A percentile compares a stretch with the other conserved stretches of the same genome.
Conservation (phyloP, 225 moss, liverwort and hornwort species). For the Ulota crispa region DNA sequence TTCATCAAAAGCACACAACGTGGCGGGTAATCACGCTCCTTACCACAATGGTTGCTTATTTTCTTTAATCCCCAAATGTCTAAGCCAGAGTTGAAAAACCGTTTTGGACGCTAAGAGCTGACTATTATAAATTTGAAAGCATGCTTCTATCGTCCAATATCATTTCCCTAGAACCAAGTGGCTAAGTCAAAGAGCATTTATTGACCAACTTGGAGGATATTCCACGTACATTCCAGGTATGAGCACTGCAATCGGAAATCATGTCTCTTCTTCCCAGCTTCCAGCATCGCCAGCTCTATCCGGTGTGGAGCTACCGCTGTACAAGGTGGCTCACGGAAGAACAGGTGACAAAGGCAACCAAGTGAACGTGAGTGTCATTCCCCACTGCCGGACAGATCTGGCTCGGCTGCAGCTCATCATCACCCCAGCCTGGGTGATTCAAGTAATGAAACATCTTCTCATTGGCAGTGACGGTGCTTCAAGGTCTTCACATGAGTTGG, state of each 20-base stretch:
- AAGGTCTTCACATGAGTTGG: not conserved
- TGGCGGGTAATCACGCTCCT: conserved; percentile 9
- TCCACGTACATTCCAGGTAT: conserved; percentile 17
- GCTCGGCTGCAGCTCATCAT: conserved; percentile 51
- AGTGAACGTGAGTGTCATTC: conserved; percentile 71
- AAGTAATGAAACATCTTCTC: conserved; percentile 43
- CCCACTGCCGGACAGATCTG: conserved; percentile 64
- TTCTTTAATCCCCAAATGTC: not conserved
- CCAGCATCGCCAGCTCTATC: conserved; percentile 49
- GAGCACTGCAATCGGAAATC: conserved; percentile 13
- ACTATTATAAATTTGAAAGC: not conserved
- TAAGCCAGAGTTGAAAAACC: not conserved
- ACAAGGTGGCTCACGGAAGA: conserved; percentile 73
- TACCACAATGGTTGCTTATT: not conserved
- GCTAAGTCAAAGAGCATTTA: not conserved
- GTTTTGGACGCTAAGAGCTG: not conserved
- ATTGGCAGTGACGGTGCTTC: not conserved
- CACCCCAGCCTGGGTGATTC: conserved; percentile 46
- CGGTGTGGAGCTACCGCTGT: conserved; percentile 63
- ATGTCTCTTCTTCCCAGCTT: not conserved
- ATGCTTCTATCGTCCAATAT: not conserved
- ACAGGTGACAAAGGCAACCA: conserved; percentile 87
- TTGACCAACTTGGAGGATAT: not conserved
- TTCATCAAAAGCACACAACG: not conserved
- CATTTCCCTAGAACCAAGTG: not conserved